Base-by-base conservation (phyloP, 805 yeast genomes). In the Spathaspora passalidarum region DNA sequence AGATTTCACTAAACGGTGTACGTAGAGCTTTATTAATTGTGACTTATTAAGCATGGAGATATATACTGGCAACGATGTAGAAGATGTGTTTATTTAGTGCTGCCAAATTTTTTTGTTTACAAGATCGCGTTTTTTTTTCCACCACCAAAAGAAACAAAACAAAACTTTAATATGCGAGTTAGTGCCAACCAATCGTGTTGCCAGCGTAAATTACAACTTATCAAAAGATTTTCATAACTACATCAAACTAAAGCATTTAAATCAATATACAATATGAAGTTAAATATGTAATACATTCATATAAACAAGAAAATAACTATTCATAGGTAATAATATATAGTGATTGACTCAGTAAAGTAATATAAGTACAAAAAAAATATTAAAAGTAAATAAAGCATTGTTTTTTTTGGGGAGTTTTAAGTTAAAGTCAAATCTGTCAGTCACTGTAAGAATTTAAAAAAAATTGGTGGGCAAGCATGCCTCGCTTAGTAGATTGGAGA, bases 1-100 rank as follows among this genome's bases (percentile, higher is more conserved):
- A 13, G 72, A 56, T 39, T 56, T 59, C 34, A 69, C 71, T 29
- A 73, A 55, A 14, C 75, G 56, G 23, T 59, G 60, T 29, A 65
- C 49, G 44, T 72, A 67, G 20, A 66, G 46, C 49, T 56, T 57
- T 17, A 66, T 56, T 39, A 69, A 54, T 51, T 70, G 75, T 35
- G 55, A 52, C 36, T 57, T 55, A 49, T 63, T 67, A 32, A 63
- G 54, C n/a, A 58, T 57, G 66, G 62, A 4, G 32, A 3, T 17
- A 14, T 38, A 18, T 25, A n/a, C n/a, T n/a, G n/a, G n/a, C n/a
- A n/a, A n/a, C n/a, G n/a, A n/a, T n/a, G n/a, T n/a, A n/a, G n/a
- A n/a, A n/a, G n/a, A n/a, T n/a, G n/a, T n/a, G n/a, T n/a, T n/a
- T n/a, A n/a, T n/a, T n/a, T n/a, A n/a, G 34, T 29, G 17, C 14